Evolutionary conservation across 495 filamentous ascomycete genomes (phyloP).

Genomic region (Talaromyces stipitatus): DNA sequence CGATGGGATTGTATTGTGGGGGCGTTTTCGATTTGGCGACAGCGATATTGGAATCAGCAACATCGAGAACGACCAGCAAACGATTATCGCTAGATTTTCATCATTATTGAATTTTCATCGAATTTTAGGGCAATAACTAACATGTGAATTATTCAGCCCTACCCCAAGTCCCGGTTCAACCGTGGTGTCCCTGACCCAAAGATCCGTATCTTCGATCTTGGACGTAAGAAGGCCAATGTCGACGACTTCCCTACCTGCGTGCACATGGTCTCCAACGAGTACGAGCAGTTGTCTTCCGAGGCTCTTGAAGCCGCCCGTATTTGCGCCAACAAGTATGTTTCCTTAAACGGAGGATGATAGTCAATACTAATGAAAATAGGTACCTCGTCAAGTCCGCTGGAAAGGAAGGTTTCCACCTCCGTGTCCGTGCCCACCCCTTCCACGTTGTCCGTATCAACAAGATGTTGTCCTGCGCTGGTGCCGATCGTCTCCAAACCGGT

Average conservation of each 20-base stretch:
- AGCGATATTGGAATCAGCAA: not conserved
- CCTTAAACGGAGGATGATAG: not conserved
- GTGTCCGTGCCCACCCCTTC: constrained; percentile 96
- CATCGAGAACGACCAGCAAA: not conserved
- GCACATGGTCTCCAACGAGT: constrained; percentile 99
- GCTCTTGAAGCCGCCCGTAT: constrained; percentile 99
- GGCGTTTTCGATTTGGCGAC: constrained; percentile 2
- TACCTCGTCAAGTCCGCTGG: constrained; percentile 94
- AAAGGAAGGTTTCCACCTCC: constrained; percentile 99
- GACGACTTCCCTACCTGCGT: constrained; percentile 98
- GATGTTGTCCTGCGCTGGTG: constrained; percentile 99
- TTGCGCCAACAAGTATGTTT: constrained; percentile 91
- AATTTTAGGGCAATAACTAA: constrained; percentile 14
- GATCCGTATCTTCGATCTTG: constrained; percentile 99
- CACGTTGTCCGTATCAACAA: constrained; percentile 99
- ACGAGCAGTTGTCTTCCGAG: constrained; percentile 97
- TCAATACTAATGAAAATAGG: constrained; percentile 25
- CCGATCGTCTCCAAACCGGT: constrained; percentile 99
- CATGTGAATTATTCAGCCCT: constrained; percentile 57
- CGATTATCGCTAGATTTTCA: not conserved
- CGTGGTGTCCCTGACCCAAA: constrained; percentile 99
- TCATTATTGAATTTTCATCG: not conserved
- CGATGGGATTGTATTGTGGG: constrained; percentile 29
- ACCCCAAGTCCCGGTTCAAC: constrained; percentile 99
- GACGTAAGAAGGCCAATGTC: constrained; percentile 95